Evolutionary conservation across 345 rosid species (phyloP).

Genomic region (Eutrema heterophyllum): DNA sequence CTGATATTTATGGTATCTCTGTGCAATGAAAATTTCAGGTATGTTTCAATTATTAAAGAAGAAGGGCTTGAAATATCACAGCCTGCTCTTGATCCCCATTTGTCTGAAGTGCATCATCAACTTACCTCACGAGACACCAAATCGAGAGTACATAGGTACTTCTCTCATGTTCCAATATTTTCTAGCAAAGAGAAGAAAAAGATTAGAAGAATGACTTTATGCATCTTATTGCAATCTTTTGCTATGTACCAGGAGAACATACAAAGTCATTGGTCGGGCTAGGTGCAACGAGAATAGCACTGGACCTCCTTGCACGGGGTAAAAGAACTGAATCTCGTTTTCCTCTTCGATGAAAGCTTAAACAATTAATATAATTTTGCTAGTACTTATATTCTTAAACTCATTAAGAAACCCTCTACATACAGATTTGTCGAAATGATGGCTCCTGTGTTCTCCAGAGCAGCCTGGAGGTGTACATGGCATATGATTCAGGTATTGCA

Average conservation of each 20-base stretch:
- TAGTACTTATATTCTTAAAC: not conserved
- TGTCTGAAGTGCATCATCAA: slow-evolving; percentile 56
- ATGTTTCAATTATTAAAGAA: slow-evolving; percentile 54
- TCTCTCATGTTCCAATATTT: not conserved
- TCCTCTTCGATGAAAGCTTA: not conserved
- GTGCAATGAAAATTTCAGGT: slow-evolving; percentile 37
- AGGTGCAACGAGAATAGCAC: slow-evolving; percentile 41
- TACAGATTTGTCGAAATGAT: slow-evolving; percentile 81
- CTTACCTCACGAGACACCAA: slow-evolving; percentile 47
- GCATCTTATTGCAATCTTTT: not conserved
- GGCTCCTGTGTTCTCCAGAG: slow-evolving; percentile 90
- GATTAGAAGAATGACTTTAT: not conserved
- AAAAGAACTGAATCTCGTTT: not conserved
- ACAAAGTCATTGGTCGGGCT: slow-evolving; percentile 29
- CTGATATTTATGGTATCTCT: not conserved
- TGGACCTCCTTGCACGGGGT: slow-evolving; percentile 63
- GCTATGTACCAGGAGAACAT: slow-evolving; percentile 38
- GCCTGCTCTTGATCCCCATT: slow-evolving; percentile 64
- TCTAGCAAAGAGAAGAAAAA: not conserved
- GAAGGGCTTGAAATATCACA: slow-evolving; percentile 89
- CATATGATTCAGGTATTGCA: slow-evolving; percentile 68
- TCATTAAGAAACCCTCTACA: not conserved
- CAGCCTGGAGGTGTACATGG: slow-evolving; percentile 81
- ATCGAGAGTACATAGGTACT: slow-evolving; percentile 63
- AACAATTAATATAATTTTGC: not conserved